A percentile compares a stretch with the other conserved stretches of the same genome.
These are phyloP conservation scores for barrel medic (Medicago truncatula) DNA, from an alignment of 306 rosid genomes.

Conservation along the genomic window DNA sequence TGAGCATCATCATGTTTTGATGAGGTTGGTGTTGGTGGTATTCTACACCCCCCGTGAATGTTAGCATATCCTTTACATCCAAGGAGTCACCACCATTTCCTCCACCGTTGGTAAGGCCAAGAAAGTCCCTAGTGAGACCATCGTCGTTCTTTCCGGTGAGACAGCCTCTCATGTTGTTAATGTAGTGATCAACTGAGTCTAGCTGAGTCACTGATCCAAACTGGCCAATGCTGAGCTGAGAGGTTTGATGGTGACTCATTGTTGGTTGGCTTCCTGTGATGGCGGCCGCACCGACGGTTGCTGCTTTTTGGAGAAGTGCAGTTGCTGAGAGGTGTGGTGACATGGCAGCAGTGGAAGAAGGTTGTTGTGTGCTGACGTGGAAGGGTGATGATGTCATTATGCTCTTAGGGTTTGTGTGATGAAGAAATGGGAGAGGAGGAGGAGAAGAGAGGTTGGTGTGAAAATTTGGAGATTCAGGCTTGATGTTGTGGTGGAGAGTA, in stretches of 20 bases:
- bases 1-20: slow-evolving; percentile 40
- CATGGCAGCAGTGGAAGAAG: slow-evolving; percentile 45
- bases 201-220: slow-evolving; percentile 48
- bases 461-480: slow-evolving; percentile 53
- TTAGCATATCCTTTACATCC: slow-evolving; percentile 62
- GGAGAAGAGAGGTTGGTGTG: slow-evolving; percentile 36
- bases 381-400: slow-evolving; percentile 57
- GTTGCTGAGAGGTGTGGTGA: slow-evolving; percentile 88
- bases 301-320: slow-evolving; percentile 90
- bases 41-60: slow-evolving; percentile 63
- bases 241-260: neutral
- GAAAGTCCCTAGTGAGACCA: slow-evolving; percentile 81
- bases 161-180: slow-evolving; percentile 40
- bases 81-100: slow-evolving; percentile 39
- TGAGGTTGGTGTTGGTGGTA: slow-evolving; percentile 42
- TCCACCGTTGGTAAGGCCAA: slow-evolving; percentile 58
- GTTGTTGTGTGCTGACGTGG: slow-evolving; percentile 41
- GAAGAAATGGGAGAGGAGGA: slow-evolving; percentile 38
- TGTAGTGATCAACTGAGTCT: slow-evolving; percentile 47
- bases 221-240: slow-evolving; percentile 50
- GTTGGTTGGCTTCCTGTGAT: slow-evolving; percentile 15
- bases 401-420: slow-evolving; percentile 19
- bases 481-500: slow-evolving; percentile 43
- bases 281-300: slow-evolving; percentile 63
- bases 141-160: slow-evolving; percentile 48